Percentiles rank a stretch among this genome's conserved stretches.
These are phyloP conservation scores for Parascedosporium putredinis DNA, from an alignment of 2,329 filamentous ascomycete genomes.

Conservation along the genomic window DNA sequence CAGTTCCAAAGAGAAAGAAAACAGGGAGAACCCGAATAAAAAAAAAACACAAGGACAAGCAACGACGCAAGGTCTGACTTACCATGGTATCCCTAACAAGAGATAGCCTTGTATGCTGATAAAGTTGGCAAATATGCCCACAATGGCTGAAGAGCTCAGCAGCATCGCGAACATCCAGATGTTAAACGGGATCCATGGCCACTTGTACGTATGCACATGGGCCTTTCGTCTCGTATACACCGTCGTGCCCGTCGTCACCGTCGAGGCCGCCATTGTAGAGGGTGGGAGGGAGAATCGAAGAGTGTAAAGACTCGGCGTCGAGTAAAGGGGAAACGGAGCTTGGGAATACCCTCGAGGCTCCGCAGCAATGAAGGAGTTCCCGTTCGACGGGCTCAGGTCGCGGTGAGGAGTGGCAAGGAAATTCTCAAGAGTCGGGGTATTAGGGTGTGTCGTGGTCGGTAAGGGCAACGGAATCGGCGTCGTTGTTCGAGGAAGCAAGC, in stretches of 20 bases:
- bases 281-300: not conserved
- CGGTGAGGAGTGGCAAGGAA: not conserved
- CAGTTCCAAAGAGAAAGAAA: not conserved
- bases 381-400: no score
- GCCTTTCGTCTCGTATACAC: constrained; percentile 14
- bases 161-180: constrained; percentile 59
- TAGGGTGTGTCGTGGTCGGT: no score
- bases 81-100: constrained; percentile 49
- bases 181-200: constrained; percentile 58
- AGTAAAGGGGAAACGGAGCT: no score
- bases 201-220: constrained; percentile 51
- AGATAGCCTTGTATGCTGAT: constrained; percentile 48
- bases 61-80: constrained; percentile 18
- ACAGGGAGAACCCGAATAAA: no score
- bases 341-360: no score
- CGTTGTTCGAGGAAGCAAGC: no score
- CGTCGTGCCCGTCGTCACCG: constrained; percentile 17
- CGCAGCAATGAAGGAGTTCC: no score
- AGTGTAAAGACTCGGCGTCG: not conserved
- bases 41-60: no score
- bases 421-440: no score
- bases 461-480: no score
- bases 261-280: constrained; percentile 21
- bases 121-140: constrained; percentile 53
- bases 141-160: constrained; percentile 43